Evolutionary conservation across 2,329 filamentous ascomycete genomes (phyloP).

Genomic region (Colletotrichum caudatum): DNA sequence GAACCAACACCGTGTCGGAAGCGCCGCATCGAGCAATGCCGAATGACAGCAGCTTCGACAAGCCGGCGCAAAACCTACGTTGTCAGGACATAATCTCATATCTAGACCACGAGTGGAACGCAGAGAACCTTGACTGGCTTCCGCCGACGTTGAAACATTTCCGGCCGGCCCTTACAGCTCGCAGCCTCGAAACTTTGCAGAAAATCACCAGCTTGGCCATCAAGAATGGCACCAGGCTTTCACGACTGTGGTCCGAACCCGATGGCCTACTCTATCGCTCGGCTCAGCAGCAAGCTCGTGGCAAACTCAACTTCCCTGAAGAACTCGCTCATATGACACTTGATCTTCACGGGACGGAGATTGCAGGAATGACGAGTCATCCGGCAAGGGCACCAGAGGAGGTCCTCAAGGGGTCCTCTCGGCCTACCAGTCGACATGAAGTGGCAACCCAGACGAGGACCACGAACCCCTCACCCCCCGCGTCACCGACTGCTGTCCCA

Average conservation of each 20-base stretch:
- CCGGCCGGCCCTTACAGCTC: conserved; percentile 10
- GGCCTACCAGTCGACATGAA: neutral
- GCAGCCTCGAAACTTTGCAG: conserved; percentile 24
- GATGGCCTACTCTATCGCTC: conserved; percentile 31
- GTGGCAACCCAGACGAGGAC: neutral
- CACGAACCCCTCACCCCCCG: neutral
- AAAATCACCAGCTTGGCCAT: conserved; percentile 21
- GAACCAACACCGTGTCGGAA: neutral
- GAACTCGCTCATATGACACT: conserved; percentile 18
- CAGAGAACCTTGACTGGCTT: conserved; percentile 27
- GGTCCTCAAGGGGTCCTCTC: neutral
- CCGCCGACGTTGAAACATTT: conserved; percentile 20
- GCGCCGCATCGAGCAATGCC: neutral
- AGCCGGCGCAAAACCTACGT: neutral
- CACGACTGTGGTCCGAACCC: conserved; percentile 29
- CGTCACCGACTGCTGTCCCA: neutral
- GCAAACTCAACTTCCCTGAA: conserved; percentile 25
- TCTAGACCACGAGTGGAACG: conserved; percentile 24
- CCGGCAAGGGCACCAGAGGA: conserved; percentile 1
- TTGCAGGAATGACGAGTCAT: neutral
- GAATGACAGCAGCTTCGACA: neutral
- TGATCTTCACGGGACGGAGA: conserved; percentile 16
- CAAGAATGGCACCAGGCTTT: conserved; percentile 17
- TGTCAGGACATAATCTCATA: conserved; percentile 1
- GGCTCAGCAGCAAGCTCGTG: neutral